Evolutionary conservation across 1,139 yeast species (phyloP).

Genomic region (Nakaseomyces delphensis): DNA sequence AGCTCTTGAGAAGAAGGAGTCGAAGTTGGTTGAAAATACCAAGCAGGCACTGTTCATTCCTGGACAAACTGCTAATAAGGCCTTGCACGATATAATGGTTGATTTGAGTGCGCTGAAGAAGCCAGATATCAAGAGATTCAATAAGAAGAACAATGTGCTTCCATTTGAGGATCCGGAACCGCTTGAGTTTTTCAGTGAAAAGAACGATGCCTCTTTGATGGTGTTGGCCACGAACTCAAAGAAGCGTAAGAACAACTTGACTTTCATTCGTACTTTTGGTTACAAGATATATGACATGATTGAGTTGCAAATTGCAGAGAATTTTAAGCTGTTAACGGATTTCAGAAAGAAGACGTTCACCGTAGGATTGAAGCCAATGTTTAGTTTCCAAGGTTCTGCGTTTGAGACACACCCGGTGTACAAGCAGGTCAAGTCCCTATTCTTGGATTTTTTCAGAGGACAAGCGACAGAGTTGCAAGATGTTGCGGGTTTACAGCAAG

Average conservation of each 20-base stretch:
- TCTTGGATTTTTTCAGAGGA: constrained; percentile 87
- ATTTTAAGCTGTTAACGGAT: constrained; percentile 65
- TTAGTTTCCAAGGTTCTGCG: constrained; percentile 84
- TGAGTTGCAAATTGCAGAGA: constrained; percentile 67
- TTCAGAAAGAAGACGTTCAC: constrained; percentile 75
- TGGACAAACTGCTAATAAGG: constrained; percentile 71
- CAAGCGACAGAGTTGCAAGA: constrained; percentile 77
- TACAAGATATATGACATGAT: constrained; percentile 89
- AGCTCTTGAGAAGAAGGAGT: constrained; percentile 80
- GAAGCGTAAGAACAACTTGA: constrained; percentile 86
- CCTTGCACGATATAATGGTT: constrained; percentile 80
- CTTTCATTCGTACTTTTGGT: constrained; percentile 83
- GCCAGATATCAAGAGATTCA: constrained; percentile 81
- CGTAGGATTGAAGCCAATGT: constrained; percentile 90
- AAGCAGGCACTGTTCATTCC: constrained; percentile 89
- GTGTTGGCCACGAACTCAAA: constrained; percentile 80
- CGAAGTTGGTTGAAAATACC: constrained; percentile 82
- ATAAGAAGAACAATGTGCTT: constrained; percentile 76
- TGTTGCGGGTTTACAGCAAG: constrained; percentile 89
- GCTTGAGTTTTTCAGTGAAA: constrained; percentile 86
- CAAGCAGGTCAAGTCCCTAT: constrained; percentile 77
- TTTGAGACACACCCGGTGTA: constrained; percentile 85
- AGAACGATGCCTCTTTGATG: constrained; percentile 80
- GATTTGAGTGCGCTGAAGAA: constrained; percentile 87
- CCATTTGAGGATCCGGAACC: constrained; percentile 91